A percentile compares a stretch with the other conserved stretches of the same genome.
Conservation (phyloP, 805 yeast genomes). For the Debaryomyces hansenii region DNA sequence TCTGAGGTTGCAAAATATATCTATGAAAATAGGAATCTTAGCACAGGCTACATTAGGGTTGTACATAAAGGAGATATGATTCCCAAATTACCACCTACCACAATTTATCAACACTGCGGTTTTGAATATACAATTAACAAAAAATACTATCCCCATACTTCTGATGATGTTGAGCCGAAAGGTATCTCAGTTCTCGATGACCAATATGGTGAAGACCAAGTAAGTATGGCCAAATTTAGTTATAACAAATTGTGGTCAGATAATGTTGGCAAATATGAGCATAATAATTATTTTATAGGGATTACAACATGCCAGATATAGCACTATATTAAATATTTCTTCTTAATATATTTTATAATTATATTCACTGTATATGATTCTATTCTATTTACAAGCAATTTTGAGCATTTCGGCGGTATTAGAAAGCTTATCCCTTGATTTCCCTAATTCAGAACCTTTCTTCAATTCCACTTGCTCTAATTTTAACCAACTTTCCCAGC, state of each 20-base stretch:
- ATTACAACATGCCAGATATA: slow-evolving; percentile 27
- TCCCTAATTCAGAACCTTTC: slow-evolving; percentile 50
- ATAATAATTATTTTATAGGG: slow-evolving; percentile 28
- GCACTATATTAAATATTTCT: neutral
- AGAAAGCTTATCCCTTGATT: slow-evolving; percentile 58
- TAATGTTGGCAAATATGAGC: slow-evolving; percentile 27
- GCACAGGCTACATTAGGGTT: slow-evolving; percentile 52
- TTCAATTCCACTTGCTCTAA: slow-evolving; percentile 54
- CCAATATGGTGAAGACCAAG: neutral
- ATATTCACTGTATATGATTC: no score
- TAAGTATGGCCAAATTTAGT: neutral
- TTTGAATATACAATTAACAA: slow-evolving; percentile 48
- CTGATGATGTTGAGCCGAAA: slow-evolving; percentile 14
- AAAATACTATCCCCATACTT: slow-evolving; percentile 36
- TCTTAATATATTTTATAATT: no score
- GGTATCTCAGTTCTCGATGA: slow-evolving; percentile 5
- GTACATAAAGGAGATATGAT: slow-evolving; percentile 59
- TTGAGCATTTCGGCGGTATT: slow-evolving; percentile 50
- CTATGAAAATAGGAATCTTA: slow-evolving; percentile 20
- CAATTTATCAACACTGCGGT: slow-evolving; percentile 48
- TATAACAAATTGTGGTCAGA: slow-evolving; percentile 21
- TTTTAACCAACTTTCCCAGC: slow-evolving; percentile 69
- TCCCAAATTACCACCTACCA: slow-evolving; percentile 58
- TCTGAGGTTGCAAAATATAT: slow-evolving; percentile 21
- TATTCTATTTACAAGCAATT: slow-evolving; percentile 21